Evolutionary conservation across 1,139 yeast genomes (phyloP), one percentile per base, ranked within the genome.

Genomic region (Yamadazyma taylorii): DNA sequence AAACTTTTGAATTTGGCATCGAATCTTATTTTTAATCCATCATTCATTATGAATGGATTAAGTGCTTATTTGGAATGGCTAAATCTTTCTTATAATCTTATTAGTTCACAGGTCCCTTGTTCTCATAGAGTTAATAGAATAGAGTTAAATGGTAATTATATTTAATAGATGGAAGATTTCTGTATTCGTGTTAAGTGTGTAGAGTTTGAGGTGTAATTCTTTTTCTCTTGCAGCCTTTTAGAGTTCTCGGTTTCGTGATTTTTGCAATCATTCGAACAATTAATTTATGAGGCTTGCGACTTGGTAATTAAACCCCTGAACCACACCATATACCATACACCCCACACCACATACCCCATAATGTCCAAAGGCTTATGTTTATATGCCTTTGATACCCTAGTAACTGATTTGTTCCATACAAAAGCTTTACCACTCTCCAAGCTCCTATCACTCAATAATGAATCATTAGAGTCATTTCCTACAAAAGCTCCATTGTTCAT

Each of bases 401-500:
- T 52, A 29, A 39, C 53, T 14, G 51, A 56, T 34, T 48, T 66
- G 9, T 39, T 41, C 8, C 50, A 49, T 5, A 23, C 52, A 2
- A 30, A 42, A 7, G 43, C 54, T 5, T 34, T 50, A 0, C 34
- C 59, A 2, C 41, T 66, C 14, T 27, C 46, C 2, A 39, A 43
- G 15, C 52, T 53, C 41, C 48, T 54, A 14, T 25, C 50, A 7
- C 33, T 38, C 2, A 44, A 55, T 10, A 38, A 43, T 12, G 61
- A 58, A 31, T 36, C 53, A 1, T 14, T 47, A 4, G 54, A 49
- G 4, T 46, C 55, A 7, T 61, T 69, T 32, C 95, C 97, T 0
- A 12, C 40, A 3, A 42, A 50, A n/a, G 71, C 75, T 2, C 76
- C 78, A 1, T 60, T 92, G 25, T 92, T 92, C 61, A 83, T 92